Conservation (phyloP, 495 filamentous ascomycete genomes). For the Penicillium odoratum region DNA sequence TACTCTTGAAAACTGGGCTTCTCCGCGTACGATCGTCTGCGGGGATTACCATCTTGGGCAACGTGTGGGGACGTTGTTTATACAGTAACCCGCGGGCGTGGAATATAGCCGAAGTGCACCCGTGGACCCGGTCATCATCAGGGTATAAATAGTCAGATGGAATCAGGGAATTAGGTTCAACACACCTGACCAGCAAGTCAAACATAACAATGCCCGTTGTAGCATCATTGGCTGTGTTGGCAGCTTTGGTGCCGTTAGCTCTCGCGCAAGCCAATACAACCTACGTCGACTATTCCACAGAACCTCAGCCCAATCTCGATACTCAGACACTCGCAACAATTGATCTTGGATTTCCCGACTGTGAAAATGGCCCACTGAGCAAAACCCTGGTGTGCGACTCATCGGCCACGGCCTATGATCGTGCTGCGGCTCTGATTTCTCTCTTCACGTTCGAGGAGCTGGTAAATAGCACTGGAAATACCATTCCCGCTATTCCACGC, state of each 20-base stretch:
- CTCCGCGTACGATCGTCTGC: conserved; percentile 28
- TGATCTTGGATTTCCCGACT: conserved; percentile 35
- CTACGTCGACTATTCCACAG: conserved; percentile 32
- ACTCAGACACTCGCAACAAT: conserved; percentile 25
- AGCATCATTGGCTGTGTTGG: conserved; percentile 24
- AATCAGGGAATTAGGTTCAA: not conserved
- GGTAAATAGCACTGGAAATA: conserved; percentile 57
- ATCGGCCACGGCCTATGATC: conserved; percentile 43
- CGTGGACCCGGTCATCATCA: not conserved
- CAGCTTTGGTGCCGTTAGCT: conserved; percentile 29
- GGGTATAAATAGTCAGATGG: conserved; percentile 13
- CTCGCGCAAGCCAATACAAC: conserved; percentile 32
- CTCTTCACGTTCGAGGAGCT: conserved; percentile 54
- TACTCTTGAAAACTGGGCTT: conserved; percentile 10
- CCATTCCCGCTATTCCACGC: conserved; percentile 54
- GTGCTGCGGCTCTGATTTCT: conserved; percentile 46
- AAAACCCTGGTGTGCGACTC: conserved; percentile 49
- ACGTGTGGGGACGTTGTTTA: conserved; percentile 13
- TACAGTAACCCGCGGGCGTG: conserved; percentile 1
- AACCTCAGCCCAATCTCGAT: conserved; percentile 34
- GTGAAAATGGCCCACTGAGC: conserved; percentile 32
- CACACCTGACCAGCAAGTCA: not conserved
- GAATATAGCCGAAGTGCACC: conserved; percentile 12
- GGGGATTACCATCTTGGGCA: conserved; percentile 22
- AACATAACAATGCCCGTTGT: conserved; percentile 16